Evolutionary conservation across 2,329 filamentous ascomycete genomes (phyloP), one percentile per base, ranked within the genome.

Genomic region (Fusarium nematophilum): DNA sequence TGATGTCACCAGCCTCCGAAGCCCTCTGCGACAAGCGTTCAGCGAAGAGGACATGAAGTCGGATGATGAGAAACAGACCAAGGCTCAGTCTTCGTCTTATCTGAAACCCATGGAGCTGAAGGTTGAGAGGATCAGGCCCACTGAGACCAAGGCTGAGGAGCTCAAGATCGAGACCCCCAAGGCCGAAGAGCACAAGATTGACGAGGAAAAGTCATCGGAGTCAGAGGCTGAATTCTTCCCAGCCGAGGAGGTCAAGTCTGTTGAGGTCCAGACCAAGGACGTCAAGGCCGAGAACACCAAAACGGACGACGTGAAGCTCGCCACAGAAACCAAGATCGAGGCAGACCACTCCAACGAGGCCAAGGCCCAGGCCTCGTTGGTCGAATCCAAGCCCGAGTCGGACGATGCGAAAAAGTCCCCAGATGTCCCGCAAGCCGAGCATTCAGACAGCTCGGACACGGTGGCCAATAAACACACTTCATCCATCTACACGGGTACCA

Each of bases 1-100:
- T 76, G 73, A 94, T 78, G 73, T 91, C 3, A 67, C 73, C 62
- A 57, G 73, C 71, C 72, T 83, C 9, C 75, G 74, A 63, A 86
- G 83, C 65, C 83, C 84, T 11, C 70, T 84, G 6, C 76, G 81
- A 50, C 78, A 81, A 49, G 79, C 82, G 1, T 86, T 85, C 51
- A 70, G 62, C 42, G 74, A 75, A 23, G 61, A 69, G 6, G 73
- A 75, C 21, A 34, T 71, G 30, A 43, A 48, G 21, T 62, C 59
- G 26, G 62, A 67, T 8, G 70, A 64, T 7, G 69, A 70, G 25
- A 44, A 59, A 5, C 40, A 61, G 14, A 50, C 49, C 8, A 64
- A 67, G 44, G 47, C 37, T 15, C 57, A 59, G n/a, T 57, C 58
- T 23, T 69, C 64, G 2, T 55, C 66, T 27, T 59, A 62, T 15